These are phyloP conservation scores for Populus trichocarpa DNA, from an alignment of 441 rosid genomes.

Conservation along the genomic window DNA sequence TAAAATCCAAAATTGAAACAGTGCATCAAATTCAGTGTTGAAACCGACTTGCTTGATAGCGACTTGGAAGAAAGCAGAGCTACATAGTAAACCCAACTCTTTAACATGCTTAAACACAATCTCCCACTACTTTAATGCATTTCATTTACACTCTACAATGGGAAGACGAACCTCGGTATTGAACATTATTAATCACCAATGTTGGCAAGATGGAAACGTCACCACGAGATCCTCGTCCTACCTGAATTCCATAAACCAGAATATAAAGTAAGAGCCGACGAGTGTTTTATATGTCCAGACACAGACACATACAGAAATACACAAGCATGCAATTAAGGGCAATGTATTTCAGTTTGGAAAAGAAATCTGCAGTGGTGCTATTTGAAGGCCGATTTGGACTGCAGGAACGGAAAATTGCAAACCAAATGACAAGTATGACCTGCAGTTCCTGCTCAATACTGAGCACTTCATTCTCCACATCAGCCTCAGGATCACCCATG, in stretches of 20 bases:
- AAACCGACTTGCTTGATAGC: not conserved
- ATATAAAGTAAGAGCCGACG: not conserved
- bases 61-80: not conserved
- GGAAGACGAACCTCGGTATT: constrained; percentile 70
- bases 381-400: not conserved
- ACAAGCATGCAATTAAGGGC: not conserved
- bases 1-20: not conserved
- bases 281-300: not conserved
- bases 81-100: not conserved
- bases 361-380: not conserved
- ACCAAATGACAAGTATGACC: constrained; percentile 32
- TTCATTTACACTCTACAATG: not conserved
- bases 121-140: not conserved
- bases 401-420: not conserved
- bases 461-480: constrained; percentile 78
- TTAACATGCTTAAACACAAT: not conserved
- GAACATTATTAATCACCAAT: constrained; percentile 68
- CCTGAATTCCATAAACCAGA: constrained; percentile 29
- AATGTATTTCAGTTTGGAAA: not conserved
- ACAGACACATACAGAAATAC: not conserved
- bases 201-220: constrained; percentile 91
- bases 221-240: constrained; percentile 84
- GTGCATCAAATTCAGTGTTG: not conserved
- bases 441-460: constrained; percentile 72
- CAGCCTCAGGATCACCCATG: constrained; percentile 88